These are phyloP conservation scores for Rhizopus stolonifer DNA, from an alignment of 371 early-diverging fungal species.

Conservation along the genomic window DNA sequence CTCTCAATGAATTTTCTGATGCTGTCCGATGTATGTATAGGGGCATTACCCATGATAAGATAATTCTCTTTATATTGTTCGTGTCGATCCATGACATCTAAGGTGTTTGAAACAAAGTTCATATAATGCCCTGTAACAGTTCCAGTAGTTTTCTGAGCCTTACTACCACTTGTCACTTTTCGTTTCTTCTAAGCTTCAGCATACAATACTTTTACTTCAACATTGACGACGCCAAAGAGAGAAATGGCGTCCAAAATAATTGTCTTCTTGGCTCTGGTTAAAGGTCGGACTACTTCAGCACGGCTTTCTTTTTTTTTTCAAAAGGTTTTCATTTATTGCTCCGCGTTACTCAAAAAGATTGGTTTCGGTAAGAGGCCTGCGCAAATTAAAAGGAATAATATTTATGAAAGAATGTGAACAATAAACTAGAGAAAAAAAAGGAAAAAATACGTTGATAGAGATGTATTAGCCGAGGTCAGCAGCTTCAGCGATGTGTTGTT, in stretches of 20 bases:
- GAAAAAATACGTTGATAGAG: too few relatives aligned
- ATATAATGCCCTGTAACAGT: conserved; percentile 13
- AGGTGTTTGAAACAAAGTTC: conserved; percentile 4
- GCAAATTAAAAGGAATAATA: too few relatives aligned
- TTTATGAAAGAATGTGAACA: too few relatives aligned
- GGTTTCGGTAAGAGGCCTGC: too few relatives aligned
- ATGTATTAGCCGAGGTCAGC: too few relatives aligned
- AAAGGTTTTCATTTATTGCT: too few relatives aligned
- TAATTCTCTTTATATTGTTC: conserved; percentile 2
- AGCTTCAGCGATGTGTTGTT: too few relatives aligned
- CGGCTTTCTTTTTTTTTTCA: background rate
- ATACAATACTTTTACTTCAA: background rate
- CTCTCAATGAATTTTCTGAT: conserved; percentile 4
- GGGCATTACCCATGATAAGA: conserved; percentile 10
- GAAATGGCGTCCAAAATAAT: conserved; percentile 7
- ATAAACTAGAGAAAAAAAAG: too few relatives aligned
- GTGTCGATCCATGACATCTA: conserved; percentile 8
- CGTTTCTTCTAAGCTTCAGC: background rate
- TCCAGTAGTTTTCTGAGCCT: conserved; percentile 8
- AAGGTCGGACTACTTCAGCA: background rate
- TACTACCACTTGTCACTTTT: background rate
- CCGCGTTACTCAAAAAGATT: too few relatives aligned
- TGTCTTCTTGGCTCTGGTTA: conserved; percentile 2
- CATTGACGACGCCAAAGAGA: conserved; percentile 5
- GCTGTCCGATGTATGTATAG: conserved; percentile 3